These are phyloP conservation scores for Misopates orontium DNA, from an alignment of 257 asterid species.

Conservation along the genomic window DNA sequence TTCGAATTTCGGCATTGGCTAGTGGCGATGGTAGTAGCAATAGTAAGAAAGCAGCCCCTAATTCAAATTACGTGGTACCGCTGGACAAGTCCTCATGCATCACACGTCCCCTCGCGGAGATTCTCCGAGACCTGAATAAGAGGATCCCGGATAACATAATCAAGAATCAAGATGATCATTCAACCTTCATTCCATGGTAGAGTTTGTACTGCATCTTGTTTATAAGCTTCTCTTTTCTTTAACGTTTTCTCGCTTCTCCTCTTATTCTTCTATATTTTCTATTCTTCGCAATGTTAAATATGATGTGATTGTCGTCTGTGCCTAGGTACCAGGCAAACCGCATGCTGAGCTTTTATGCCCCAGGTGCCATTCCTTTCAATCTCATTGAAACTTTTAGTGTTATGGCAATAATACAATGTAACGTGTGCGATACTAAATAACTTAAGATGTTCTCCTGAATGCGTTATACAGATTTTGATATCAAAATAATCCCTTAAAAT, in stretches of 20 bases:
- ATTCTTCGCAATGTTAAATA: slow-evolving; percentile 11
- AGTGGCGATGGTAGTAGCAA: slow-evolving; percentile 40
- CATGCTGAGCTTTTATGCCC: slow-evolving; percentile 97
- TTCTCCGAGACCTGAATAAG: slow-evolving; percentile 90
- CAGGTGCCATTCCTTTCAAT: slow-evolving; percentile 53
- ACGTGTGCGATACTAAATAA: slow-evolving; percentile 5
- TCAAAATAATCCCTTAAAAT: not conserved
- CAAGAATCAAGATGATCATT: slow-evolving; percentile 52
- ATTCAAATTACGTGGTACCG: slow-evolving; percentile 87
- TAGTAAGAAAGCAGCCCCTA: slow-evolving; percentile 59
- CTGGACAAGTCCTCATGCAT: slow-evolving; percentile 76
- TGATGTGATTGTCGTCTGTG: slow-evolving; percentile 25
- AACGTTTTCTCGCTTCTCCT: not conserved
- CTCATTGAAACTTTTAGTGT: slow-evolving; percentile 15
- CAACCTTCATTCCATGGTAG: slow-evolving; percentile 81
- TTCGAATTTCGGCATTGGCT: slow-evolving; percentile 38
- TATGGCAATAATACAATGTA: not conserved
- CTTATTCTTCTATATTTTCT: not conserved
- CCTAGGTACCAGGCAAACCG: slow-evolving; percentile 96
- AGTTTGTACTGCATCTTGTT: not conserved
- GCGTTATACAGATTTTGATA: not conserved
- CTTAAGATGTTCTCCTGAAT: not conserved
- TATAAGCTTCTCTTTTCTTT: not conserved
- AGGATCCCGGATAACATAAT: slow-evolving; percentile 86
- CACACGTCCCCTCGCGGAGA: slow-evolving; percentile 93